Percentiles rank a stretch among this genome's conserved stretches.
These are phyloP conservation scores for Letharia lupina DNA, from an alignment of 495 filamentous ascomycete species.

Conservation along the genomic window DNA sequence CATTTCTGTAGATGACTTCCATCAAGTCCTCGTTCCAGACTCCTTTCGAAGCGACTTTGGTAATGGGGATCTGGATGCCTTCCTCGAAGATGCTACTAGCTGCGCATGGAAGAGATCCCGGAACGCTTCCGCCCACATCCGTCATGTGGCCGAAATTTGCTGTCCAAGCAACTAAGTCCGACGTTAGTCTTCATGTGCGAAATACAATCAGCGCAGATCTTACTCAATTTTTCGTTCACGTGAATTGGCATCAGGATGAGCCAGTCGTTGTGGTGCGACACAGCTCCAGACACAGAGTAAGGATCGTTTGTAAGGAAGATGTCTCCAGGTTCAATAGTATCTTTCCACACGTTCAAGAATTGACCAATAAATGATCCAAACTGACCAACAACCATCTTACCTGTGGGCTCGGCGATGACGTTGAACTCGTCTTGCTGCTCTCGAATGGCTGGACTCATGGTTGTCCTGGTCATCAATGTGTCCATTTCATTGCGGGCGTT, in stretches of 20 bases:
- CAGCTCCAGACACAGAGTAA: constrained; percentile 42
- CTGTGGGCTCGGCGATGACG: constrained; percentile 40
- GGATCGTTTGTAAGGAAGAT: constrained; percentile 46
- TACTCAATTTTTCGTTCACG: constrained; percentile 32
- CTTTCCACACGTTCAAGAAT: constrained; percentile 39
- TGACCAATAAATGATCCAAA: constrained; percentile 45
- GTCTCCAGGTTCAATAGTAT: constrained; percentile 41
- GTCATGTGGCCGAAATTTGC: constrained; percentile 47
- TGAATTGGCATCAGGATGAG: constrained; percentile 43
- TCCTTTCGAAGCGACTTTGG: constrained; percentile 40
- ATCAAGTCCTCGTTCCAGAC: constrained; percentile 38
- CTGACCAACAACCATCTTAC: constrained; percentile 45
- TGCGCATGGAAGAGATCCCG: constrained; percentile 46
- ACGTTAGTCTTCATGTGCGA: neutral
- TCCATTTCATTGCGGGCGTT: constrained; percentile 46
- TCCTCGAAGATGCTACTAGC: constrained; percentile 44
- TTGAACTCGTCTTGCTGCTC: constrained; percentile 49
- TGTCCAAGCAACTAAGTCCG: constrained; percentile 35
- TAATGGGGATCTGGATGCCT: constrained; percentile 43
- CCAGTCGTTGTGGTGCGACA: constrained; percentile 43
- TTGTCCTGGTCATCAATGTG: constrained; percentile 42
- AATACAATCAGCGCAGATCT: neutral
- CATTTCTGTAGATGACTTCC: constrained; percentile 41
- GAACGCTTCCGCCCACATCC: constrained; percentile 44
- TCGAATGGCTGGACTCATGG: constrained; percentile 44